Conservation (phyloP, 352 stramenopile species). For the Albugo laibachii region DNA sequence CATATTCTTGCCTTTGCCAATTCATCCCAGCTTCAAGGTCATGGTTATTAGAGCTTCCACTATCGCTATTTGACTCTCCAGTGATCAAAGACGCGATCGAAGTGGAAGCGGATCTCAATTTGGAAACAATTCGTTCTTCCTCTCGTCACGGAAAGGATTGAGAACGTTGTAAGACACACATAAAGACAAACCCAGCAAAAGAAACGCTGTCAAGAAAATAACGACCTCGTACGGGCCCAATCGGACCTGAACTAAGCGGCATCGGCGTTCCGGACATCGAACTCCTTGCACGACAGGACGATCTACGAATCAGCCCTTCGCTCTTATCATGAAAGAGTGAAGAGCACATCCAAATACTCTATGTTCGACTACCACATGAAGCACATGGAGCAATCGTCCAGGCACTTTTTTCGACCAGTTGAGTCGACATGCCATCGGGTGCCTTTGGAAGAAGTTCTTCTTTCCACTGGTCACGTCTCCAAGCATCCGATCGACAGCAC, state of each 20-base stretch:
- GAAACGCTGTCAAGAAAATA: too few relatives aligned
- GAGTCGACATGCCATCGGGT: conserved; percentile 1
- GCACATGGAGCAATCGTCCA: conserved; percentile 1
- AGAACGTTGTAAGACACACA: too few relatives aligned
- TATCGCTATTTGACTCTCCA: too few relatives aligned
- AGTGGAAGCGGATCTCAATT: too few relatives aligned
- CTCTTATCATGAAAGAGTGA: conserved; percentile 2
- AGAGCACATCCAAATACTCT: conserved; percentile 2
- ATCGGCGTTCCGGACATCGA: background rate
- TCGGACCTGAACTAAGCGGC: background rate
- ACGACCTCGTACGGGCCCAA: background rate
- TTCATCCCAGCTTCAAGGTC: background rate
- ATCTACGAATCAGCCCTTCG: background rate
- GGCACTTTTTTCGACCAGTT: conserved; percentile 4
- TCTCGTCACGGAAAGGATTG: too few relatives aligned
- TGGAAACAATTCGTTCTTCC: too few relatives aligned
- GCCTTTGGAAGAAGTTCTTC: conserved; percentile 1
- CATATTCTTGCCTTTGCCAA: background rate
- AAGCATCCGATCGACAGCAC: conserved; percentile 2
- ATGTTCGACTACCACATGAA: conserved; percentile 3
- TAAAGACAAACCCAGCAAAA: too few relatives aligned
- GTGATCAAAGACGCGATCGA: too few relatives aligned
- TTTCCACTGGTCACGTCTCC: background rate
- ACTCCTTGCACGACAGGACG: background rate
- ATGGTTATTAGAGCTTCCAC: background rate